These are phyloP conservation scores for Kuraishia hungarica DNA, from an alignment of 805 yeast genomes.

Conservation along the genomic window DNA sequence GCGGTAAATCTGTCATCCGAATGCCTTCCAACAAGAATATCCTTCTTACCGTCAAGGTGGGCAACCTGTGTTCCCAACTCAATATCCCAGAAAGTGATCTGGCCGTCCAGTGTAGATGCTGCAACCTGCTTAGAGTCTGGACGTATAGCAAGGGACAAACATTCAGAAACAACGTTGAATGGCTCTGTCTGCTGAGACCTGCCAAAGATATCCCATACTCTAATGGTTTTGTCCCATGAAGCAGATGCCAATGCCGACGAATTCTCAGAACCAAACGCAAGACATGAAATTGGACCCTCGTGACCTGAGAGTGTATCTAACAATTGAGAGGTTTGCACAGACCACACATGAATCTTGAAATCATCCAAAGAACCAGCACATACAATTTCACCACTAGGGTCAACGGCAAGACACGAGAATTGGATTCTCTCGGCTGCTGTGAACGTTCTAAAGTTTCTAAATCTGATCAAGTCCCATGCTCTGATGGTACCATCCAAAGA, in stretches of 20 bases:
- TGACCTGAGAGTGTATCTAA: conserved; percentile 87
- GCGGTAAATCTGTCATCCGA: conserved; percentile 75
- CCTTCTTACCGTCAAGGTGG: conserved; percentile 77
- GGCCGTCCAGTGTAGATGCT: conserved; percentile 84
- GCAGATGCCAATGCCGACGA: conserved; percentile 65
- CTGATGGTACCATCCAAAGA: conserved; percentile 95
- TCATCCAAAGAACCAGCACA: conserved; percentile 91
- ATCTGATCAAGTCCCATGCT: conserved; percentile 93
- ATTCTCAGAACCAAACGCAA: conserved; percentile 73
- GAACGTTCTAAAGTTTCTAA: conserved; percentile 89
- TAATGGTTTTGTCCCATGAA: conserved; percentile 92
- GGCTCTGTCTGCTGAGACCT: conserved; percentile 88
- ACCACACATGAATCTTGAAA: conserved; percentile 92
- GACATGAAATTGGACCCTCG: conserved; percentile 87
- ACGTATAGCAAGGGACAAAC: conserved; percentile 70
- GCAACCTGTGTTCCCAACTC: conserved; percentile 76
- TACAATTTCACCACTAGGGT: conserved; percentile 94
- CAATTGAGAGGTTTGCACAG: conserved; percentile 90
- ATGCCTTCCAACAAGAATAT: conserved; percentile 81
- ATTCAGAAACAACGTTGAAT: conserved; percentile 77
- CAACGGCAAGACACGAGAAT: conserved; percentile 85
- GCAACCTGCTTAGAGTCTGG: conserved; percentile 93
- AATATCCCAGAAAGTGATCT: conserved; percentile 74
- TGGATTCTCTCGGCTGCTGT: conserved; percentile 87
- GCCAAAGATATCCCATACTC: conserved; percentile 89